Evolutionary conservation across 2,329 filamentous ascomycete species (phyloP).

Genomic region (Apiospora sp.): DNA sequence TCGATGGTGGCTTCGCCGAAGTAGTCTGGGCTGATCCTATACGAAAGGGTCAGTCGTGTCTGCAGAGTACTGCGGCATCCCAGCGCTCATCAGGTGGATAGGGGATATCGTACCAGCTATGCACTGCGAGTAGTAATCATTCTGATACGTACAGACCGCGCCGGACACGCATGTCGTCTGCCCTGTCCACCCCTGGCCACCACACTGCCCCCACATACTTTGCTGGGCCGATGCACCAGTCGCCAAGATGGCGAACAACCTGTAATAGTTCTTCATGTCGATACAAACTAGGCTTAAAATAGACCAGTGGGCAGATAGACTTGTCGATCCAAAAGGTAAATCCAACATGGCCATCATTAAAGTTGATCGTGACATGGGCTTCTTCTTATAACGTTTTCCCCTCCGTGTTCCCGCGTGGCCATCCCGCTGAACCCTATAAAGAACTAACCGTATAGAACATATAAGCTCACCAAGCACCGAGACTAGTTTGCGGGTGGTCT

Average conservation of each 20-base stretch:
- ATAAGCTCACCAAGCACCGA: background rate
- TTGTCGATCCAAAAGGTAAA: background rate
- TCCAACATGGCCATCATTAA: background rate
- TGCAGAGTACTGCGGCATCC: background rate
- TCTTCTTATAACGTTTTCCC: background rate
- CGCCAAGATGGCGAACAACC: background rate
- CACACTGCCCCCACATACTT: conserved; percentile 16
- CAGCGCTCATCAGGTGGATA: background rate
- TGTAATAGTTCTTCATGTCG: background rate
- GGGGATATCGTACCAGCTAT: background rate
- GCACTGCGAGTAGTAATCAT: conserved; percentile 16
- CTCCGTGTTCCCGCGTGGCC: too few relatives aligned
- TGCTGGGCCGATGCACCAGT: background rate
- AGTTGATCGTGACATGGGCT: background rate
- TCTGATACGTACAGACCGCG: background rate
- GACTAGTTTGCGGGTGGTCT: background rate
- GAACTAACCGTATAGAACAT: background rate
- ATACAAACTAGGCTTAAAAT: background rate
- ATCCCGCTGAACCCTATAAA: too few relatives aligned
- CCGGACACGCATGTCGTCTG: conserved; percentile 11
- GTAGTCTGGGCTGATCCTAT: background rate
- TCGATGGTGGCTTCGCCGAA: background rate
- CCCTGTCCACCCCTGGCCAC: conserved; percentile 19
- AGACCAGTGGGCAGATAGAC: background rate
- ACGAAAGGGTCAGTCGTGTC: background rate